Evolutionary conservation across 164 flowering plant genomes (phyloP), one percentile per base, ranked within the genome.

Genomic region (Chimonanthus salicifolius): DNA sequence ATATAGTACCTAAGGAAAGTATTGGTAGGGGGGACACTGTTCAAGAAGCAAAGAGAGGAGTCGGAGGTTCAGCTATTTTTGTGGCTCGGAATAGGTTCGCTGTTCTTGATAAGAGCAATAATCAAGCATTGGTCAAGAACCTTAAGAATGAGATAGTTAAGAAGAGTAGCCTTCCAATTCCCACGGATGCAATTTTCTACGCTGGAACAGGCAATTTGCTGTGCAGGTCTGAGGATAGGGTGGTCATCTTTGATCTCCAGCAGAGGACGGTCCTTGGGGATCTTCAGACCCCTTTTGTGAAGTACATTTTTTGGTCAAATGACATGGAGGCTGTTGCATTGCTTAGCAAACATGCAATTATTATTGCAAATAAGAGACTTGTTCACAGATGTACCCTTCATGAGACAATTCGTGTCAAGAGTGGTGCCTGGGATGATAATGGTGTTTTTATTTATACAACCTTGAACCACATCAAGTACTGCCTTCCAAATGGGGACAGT

Each of bases 241-340:
- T 92, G 47, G 82, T 83, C 21, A 88, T 92, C 48, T 92, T 90
- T 85, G 96, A 94, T 76, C 92, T 94, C 69, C 97, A 92, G 79
- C 96, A 94, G 78, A 85, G 93, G 78, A 77, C 84, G 63, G 81
- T 94, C 75, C 88, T 94, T 78, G 97, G 98, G 46, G 98, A 94
- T 58, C 92, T 94, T 69, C 97, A 86, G 75, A 85, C 92, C 20
- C 88, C 97, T 46, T 88, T 87, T 83, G 82, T 94, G 43, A 89
- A 88, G 84, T 92, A 90, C 73, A 81, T 90, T 77, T 87, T 89
- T 49, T 94, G 98, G 97, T 92, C 97, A 18, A 89, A 82, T 78
- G 98, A 94, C 81, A 88, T 94, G 93, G 97, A 94, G 77, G 87
- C 70, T 74, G 94, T 94, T 74, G 98, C 98, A 46, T 83, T 94